phyloP scores from a whole-genome alignment of 352 stramenopile species.

The Pythium periplocum region DNA sequence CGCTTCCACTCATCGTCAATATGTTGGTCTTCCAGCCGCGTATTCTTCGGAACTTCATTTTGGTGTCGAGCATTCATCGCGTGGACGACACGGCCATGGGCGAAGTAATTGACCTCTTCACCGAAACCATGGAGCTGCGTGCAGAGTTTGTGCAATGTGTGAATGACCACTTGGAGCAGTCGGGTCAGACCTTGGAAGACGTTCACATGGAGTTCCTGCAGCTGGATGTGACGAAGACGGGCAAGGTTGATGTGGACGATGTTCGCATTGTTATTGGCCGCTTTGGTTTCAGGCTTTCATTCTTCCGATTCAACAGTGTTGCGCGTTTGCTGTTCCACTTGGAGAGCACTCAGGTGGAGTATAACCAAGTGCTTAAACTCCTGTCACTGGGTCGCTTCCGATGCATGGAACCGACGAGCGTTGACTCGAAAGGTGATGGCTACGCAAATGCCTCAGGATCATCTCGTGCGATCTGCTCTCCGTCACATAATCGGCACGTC shows the following conservation, averaged over 20 bases:
- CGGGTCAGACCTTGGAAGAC: conserved; percentile 9
- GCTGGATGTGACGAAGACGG: conserved; percentile 4
- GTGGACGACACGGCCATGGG: conserved; percentile 19
- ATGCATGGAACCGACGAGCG: no score
- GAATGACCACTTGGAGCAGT: conserved; percentile 12
- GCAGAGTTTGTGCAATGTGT: conserved; percentile 15
- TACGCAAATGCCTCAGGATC: no score
- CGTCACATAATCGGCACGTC: no score
- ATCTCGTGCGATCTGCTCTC: no score
- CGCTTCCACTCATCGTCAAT: conserved; percentile 18
- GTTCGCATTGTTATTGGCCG: conserved; percentile 14
- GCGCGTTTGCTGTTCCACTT: conserved; percentile 20
- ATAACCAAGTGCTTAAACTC: conserved; percentile 15
- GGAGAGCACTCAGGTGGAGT: conserved; percentile 15
- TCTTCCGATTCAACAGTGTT: conserved; percentile 25
- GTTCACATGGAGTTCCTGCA: conserved; percentile 11
- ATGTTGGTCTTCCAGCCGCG: conserved; percentile 18
- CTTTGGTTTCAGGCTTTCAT: conserved; percentile 24
- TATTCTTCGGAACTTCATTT: conserved; percentile 20
- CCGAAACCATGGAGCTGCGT: conserved; percentile 16
- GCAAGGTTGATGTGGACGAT: conserved; percentile 13
- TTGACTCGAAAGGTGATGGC: no score
- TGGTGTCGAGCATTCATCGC: conserved; percentile 17
- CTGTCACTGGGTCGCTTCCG: conserved; percentile 13
- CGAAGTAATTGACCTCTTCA: conserved; percentile 24